Percentiles rank a stretch among this genome's conserved stretches.
phyloP scores from a whole-genome alignment of 2,329 filamentous ascomycete genomes.

The Pseudogymnoascus pannorum region DNA sequence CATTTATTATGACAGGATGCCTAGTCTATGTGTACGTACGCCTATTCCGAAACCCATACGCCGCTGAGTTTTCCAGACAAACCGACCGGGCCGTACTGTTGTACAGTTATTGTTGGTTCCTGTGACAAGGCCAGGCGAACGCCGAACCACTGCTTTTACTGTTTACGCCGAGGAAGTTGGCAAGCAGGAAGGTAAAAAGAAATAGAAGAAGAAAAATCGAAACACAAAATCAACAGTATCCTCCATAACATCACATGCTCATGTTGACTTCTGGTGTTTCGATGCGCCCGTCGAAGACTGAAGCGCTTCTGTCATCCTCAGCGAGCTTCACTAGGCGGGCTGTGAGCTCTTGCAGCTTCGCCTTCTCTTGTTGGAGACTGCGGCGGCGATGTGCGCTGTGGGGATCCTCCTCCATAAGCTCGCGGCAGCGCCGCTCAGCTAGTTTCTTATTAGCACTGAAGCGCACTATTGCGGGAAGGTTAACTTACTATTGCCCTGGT shows the following conservation, averaged over 20 bases:
- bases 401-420: conserved; percentile 13
- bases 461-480: neutral
- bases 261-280: neutral
- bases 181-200: neutral
- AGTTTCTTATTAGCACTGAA: neutral
- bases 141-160: neutral
- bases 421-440: conserved; percentile 13
- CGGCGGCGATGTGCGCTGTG: conserved; percentile 7
- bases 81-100: neutral
- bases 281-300: neutral
- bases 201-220: neutral
- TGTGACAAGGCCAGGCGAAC: neutral
- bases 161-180: neutral
- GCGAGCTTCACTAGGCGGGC: conserved; percentile 10
- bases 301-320: conserved; percentile 3
- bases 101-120: neutral
- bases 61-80: neutral
- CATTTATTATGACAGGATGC: neutral
- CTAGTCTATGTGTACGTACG: neutral
- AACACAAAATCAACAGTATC: neutral
- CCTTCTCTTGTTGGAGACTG: conserved; percentile 9
- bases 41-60: conserved; percentile 2
- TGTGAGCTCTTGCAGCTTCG: conserved; percentile 10
- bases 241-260: neutral
- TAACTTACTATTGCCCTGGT: conserved; percentile 13